Percentiles rank a stretch among this genome's conserved stretches.
Conservation (phyloP, 352 stramenopile species). For the Phytophthora brassicae region DNA sequence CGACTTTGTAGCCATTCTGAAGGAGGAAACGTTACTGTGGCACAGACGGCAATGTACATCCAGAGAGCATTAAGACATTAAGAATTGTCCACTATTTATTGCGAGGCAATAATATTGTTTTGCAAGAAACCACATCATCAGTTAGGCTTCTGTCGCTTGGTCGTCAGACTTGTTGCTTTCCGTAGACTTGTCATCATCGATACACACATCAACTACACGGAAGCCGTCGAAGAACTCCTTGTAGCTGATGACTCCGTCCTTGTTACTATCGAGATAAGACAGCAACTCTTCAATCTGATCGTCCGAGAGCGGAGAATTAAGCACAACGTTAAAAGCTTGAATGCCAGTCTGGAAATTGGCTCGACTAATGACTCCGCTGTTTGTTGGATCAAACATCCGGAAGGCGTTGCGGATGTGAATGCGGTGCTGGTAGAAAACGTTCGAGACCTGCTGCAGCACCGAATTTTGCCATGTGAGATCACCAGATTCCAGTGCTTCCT, state of each 20-base stretch:
- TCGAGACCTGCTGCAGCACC: conserved; percentile 92
- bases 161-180: conserved; percentile 13
- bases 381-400: conserved; percentile 90
- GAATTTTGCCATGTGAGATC: conserved; percentile 90
- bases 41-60: conserved; percentile 23
- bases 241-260: conserved; percentile 92
- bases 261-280: conserved; percentile 85
- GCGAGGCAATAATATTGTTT: too few species aligned
- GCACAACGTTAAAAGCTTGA: conserved; percentile 84
- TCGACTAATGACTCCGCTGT: conserved; percentile 73
- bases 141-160: not conserved
- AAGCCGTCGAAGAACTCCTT: conserved; percentile 95
- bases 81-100: conserved; percentile 27
- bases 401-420: conserved; percentile 93
- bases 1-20: conserved; percentile 15
- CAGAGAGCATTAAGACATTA: conserved; percentile 16
- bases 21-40: conserved; percentile 10
- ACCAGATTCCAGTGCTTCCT: conserved; percentile 49
- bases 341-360: conserved; percentile 89
- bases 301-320: conserved; percentile 90
- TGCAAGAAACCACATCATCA: too few species aligned
- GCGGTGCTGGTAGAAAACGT: conserved; percentile 94
- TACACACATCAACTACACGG: conserved; percentile 77
- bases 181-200: conserved; percentile 41
- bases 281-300: conserved; percentile 92